Base-by-base conservation (phyloP, 2,329 filamentous ascomycete genomes). In the Lecanosticta acicola region DNA sequence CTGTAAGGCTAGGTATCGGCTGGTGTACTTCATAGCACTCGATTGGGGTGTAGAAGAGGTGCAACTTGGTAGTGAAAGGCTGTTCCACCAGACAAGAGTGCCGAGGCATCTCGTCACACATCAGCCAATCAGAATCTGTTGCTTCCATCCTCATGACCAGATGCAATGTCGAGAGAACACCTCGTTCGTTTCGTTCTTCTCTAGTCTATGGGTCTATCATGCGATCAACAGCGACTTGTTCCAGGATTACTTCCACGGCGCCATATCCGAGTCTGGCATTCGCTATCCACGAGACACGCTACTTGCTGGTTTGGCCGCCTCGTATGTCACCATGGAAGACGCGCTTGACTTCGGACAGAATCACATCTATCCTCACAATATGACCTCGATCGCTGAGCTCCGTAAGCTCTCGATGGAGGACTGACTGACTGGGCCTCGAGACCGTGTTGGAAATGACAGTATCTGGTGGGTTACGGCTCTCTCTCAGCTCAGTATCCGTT, bases 241-340 rank as follows among this genome's bases (percentile, higher is more conserved):
- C 11, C 52, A 70, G 13, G 57, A 71, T 3, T 66, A 65, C 45
- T 62, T 73, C 43, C 65, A 72, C 46, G 69, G 70, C 26, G 69
- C 68, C 54, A 62, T 8, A 52, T 60, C 36, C 62, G 66, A 46
- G 39, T 46, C 39, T 33, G 39, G 44, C 19, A 46, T 38, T 14
- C 44, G 44, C 10, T 46, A 42, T 38, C 38, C 38, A 8, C 41
- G 41, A 29, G 44, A 46, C 19, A 46, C 44, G 3, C 7, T 38
- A 13, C 44, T 46, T 14, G 44, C 44, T 17, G 44, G 44, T 14
- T 32, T 41, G n/a, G 58, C 59, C 29, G 62, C 66, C 65, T 40
- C 66, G 56, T 13, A 63, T 66, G 4, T 66, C 59, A 67, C 45
- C 65, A 70, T 34, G 57, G 68, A n/a, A 51, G 69, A 11, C 57